phyloP scores from a whole-genome alignment of 2,329 filamentous ascomycete genomes.

The Alternaria sp. region DNA sequence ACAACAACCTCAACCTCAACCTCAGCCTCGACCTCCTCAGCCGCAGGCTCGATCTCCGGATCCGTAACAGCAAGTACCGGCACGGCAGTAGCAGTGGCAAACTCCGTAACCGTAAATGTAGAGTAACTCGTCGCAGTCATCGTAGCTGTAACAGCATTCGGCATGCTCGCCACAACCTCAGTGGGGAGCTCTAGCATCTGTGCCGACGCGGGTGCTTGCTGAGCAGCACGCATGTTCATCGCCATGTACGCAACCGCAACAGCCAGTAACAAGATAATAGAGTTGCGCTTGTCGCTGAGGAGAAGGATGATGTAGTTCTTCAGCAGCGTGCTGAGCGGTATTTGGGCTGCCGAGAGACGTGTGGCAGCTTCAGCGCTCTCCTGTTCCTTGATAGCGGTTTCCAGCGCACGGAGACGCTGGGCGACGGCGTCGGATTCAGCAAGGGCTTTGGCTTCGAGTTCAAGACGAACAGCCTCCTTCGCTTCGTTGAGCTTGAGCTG shows the following conservation, averaged over 20 bases:
- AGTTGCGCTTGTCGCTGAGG: conserved; percentile 60
- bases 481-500: conserved; percentile 40
- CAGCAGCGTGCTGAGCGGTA: conserved; percentile 60
- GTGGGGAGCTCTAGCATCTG: neutral
- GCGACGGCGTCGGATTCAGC: conserved; percentile 37
- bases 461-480: conserved; percentile 41
- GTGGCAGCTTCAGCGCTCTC: conserved; percentile 18
- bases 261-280: conserved; percentile 57
- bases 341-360: conserved; percentile 41
- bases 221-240: conserved; percentile 29
- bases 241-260: conserved; percentile 52
- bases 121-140: conserved; percentile 34
- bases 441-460: conserved; percentile 38
- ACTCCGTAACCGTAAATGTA: conserved; percentile 37
- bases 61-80: neutral
- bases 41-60: neutral
- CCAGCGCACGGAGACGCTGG: conserved; percentile 39
- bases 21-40: neutral
- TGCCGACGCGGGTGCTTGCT: conserved; percentile 6
- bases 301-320: conserved; percentile 62
- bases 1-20: neutral
- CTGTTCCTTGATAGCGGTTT: conserved; percentile 34
- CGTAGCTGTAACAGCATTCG: conserved; percentile 28
- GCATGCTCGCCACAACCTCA: conserved; percentile 1
- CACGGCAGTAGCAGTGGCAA: conserved; percentile 9